phyloP scores from a whole-genome alignment of 345 rosid genomes.

The Arabidopsis thaliana region TAIR10.1 NC_003075.7:15378001-15378500 shows the following conservation, averaged over 20 bases:
- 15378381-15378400: slow-evolving; percentile 84
- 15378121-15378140: slow-evolving; percentile 86
- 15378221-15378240: slow-evolving; percentile 82
- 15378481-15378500: slow-evolving; percentile 90
- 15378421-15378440: slow-evolving; percentile 72
- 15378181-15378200: slow-evolving; percentile 90
- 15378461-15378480: slow-evolving; percentile 79
- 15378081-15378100: slow-evolving; percentile 95
- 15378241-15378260: slow-evolving; percentile 88
- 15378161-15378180: slow-evolving; percentile 66
- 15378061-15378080: slow-evolving; percentile 91
- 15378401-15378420: slow-evolving; percentile 76
- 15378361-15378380: slow-evolving; percentile 85
- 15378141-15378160: slow-evolving; percentile 89
- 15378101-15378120: slow-evolving; percentile 84
- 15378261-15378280: slow-evolving; percentile 93
- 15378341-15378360: slow-evolving; percentile 66
- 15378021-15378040: slow-evolving; percentile 81
- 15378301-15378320: slow-evolving; percentile 83
- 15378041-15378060: slow-evolving; percentile 94
- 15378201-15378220: slow-evolving; percentile 97
- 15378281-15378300: slow-evolving; percentile 84
- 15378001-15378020: slow-evolving; percentile 78
- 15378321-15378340: slow-evolving; percentile 66
- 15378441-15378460: slow-evolving; percentile 85